Conservation (phyloP, 164 flowering plant genomes). For the Chimonanthus salicifolius region DNA sequence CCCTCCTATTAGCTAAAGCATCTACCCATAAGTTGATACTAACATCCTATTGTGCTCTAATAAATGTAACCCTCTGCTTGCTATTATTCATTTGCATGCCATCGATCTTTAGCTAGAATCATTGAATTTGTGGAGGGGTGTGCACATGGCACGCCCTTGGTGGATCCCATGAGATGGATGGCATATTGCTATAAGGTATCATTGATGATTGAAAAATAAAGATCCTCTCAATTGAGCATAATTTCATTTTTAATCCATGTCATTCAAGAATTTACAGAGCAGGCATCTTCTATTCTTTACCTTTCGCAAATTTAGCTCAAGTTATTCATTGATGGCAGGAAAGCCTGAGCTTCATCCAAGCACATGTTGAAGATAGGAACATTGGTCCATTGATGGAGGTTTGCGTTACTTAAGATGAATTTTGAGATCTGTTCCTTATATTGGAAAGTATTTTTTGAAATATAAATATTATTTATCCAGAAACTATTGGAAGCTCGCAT, state of each 20-base stretch:
- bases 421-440: background rate
- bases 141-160: background rate
- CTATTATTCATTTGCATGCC: background rate
- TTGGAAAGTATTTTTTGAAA: background rate
- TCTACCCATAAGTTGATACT: background rate
- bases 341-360: conserved; percentile 20
- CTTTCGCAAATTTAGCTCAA: too few species aligned
- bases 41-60: background rate
- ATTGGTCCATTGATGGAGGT: conserved; percentile 26
- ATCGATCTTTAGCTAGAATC: background rate
- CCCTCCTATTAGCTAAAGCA: background rate
- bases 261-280: too few species aligned
- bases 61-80: background rate
- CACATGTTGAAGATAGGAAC: conserved; percentile 21
- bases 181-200: background rate
- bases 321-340: conserved; percentile 14
- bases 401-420: conserved; percentile 1
- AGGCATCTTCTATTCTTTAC: too few species aligned
- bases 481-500: conserved; percentile 25
- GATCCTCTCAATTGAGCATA: background rate
- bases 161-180: background rate
- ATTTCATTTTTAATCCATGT: background rate
- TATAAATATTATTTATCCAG: conserved; percentile 5
- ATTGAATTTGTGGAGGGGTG: background rate
- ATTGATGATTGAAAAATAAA: background rate